These are phyloP conservation scores for Escovopsis sp. DNA, from an alignment of 2,329 filamentous ascomycete species.

Conservation along the genomic window DNA sequence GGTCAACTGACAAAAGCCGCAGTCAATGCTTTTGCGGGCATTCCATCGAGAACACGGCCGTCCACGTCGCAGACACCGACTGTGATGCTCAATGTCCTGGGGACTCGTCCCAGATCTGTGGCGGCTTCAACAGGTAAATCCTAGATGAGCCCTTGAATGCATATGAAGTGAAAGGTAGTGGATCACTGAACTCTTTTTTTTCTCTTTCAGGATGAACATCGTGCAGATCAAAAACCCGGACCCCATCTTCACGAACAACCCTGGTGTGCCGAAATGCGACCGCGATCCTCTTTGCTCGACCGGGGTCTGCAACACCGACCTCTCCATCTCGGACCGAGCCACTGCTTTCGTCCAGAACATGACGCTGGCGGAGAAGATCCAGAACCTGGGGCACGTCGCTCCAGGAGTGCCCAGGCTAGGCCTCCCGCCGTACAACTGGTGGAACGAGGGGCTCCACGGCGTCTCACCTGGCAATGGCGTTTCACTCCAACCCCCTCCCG, in stretches of 20 bases:
- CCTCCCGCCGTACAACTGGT: constrained; percentile 44
- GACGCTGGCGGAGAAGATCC: constrained; percentile 20
- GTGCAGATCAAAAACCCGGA: constrained; percentile 6
- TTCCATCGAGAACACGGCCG: constrained; percentile 5
- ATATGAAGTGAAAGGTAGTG: neutral
- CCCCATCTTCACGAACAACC: constrained; percentile 4
- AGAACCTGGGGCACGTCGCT: constrained; percentile 11
- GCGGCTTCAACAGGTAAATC: constrained; percentile 6
- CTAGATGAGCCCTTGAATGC: neutral
- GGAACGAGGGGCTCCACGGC: constrained; percentile 49
- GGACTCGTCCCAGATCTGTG: constrained; percentile 5
- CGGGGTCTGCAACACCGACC: constrained; percentile 31
- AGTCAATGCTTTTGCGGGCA: constrained; percentile 9
- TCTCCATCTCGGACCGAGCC: constrained; percentile 13
- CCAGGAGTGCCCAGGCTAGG: constrained; percentile 39
- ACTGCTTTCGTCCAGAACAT: constrained; percentile 16
- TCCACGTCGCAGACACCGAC: constrained; percentile 6
- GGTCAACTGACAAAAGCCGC: neutral
- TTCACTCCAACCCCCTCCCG: constrained; percentile 12
- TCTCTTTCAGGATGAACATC: constrained; percentile 6
- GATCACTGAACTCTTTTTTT: constrained; percentile 1
- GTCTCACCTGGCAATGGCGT: constrained; percentile 37
- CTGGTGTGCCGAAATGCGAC: constrained; percentile 12
- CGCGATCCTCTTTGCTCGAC: constrained; percentile 14
- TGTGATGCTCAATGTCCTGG: constrained; percentile 5